phyloP scores from a whole-genome alignment of 2,329 filamentous ascomycete genomes.

The Nemania sp. region DNA sequence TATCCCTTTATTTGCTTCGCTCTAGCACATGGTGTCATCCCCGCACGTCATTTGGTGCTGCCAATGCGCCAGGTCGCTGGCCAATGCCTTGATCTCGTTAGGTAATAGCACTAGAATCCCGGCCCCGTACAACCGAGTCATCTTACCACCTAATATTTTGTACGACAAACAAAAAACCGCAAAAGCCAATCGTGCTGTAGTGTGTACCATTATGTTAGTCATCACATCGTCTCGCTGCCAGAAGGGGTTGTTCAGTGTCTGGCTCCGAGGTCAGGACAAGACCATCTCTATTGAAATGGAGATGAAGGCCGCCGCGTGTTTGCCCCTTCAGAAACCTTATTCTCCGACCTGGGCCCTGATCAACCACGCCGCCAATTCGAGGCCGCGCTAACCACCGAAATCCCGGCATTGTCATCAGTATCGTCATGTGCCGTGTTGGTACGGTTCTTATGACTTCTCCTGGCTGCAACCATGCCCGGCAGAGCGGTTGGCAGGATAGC shows the following conservation, averaged over 20 bases:
- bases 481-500: conserved; percentile 27
- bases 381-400: conserved; percentile 1
- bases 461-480: conserved; percentile 30
- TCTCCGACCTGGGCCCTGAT: conserved; percentile 1
- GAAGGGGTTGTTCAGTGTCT: conserved; percentile 15
- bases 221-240: conserved; percentile 12
- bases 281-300: conserved; percentile 22
- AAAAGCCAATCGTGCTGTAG: conserved; percentile 25
- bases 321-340: conserved; percentile 9
- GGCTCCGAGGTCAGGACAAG: conserved; percentile 9
- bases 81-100: conserved; percentile 32
- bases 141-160: conserved; percentile 19
- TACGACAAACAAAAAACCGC: conserved; percentile 21
- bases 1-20: conserved; percentile 12
- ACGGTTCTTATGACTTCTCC: conserved; percentile 25
- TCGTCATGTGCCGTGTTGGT: conserved; percentile 29
- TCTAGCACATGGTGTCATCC: conserved; percentile 29
- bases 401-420: not conserved
- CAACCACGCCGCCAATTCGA: not conserved
- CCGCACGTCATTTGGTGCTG: conserved; percentile 32
- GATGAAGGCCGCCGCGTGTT: conserved; percentile 2
- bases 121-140: conserved; percentile 18
- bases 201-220: conserved; percentile 25
- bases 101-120: conserved; percentile 31
- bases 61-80: conserved; percentile 25